Percentiles rank a stretch among this genome's conserved stretches.
phyloP scores from a whole-genome alignment of 148 eudicot genomes.

The Rhododendron griersonianum region DNA sequence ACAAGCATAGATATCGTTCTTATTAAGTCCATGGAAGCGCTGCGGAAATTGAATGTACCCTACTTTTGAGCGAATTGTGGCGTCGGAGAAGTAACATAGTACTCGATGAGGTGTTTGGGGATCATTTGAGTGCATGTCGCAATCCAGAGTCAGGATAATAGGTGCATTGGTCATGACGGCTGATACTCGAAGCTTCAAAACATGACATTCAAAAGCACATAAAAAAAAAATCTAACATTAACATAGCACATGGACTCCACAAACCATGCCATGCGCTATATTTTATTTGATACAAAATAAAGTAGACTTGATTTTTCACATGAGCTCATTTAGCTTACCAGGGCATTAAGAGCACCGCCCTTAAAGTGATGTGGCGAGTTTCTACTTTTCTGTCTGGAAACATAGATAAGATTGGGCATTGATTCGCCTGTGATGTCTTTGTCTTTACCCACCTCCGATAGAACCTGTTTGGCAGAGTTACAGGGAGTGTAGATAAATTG shows the following conservation, averaged over 20 bases:
- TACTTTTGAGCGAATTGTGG: slow-evolving; percentile 20
- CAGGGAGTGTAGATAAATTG: neutral
- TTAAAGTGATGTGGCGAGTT: slow-evolving; percentile 58
- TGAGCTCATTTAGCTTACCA: slow-evolving; percentile 28
- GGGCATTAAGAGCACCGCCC: slow-evolving; percentile 82
- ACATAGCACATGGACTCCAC: too few species aligned
- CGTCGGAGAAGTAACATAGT: slow-evolving; percentile 50
- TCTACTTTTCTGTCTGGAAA: slow-evolving; percentile 64
- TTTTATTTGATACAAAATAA: too few species aligned
- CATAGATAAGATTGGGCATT: slow-evolving; percentile 73
- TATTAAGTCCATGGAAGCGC: slow-evolving; percentile 46
- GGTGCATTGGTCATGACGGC: slow-evolving; percentile 69
- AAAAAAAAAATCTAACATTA: neutral
- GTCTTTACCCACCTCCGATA: slow-evolving; percentile 33
- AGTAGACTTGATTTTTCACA: neutral
- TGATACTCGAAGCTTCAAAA: slow-evolving; percentile 61
- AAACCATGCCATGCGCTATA: too few species aligned
- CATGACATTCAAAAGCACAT: neutral
- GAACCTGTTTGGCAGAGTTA: slow-evolving; percentile 26
- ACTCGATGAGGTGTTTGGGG: slow-evolving; percentile 45
- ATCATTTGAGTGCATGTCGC: slow-evolving; percentile 72
- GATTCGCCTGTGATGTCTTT: slow-evolving; percentile 30
- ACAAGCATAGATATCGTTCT: slow-evolving; percentile 43
- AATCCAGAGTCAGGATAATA: slow-evolving; percentile 55
- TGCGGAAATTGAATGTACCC: slow-evolving; percentile 80